Conservation (phyloP, 768 basidiomycete genomes). For the Lentinula aciculospora region DNA sequence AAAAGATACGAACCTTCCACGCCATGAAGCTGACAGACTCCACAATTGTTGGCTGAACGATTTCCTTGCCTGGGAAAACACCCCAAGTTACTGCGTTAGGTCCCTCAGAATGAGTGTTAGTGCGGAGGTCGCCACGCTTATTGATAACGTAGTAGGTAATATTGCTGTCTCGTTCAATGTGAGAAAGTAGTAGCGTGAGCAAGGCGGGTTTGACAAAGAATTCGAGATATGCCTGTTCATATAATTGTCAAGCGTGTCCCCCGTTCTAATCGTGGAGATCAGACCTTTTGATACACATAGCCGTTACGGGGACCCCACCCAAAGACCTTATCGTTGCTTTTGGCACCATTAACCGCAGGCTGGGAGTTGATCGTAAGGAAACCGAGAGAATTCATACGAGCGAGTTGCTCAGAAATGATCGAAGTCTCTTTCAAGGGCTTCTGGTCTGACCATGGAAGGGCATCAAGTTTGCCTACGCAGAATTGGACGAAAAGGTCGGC, state of each 20-base stretch:
- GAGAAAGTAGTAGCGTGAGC: slow-evolving; percentile 63
- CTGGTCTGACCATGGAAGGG: slow-evolving; percentile 94
- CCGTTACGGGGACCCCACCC: slow-evolving; percentile 96
- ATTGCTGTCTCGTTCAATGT: slow-evolving; percentile 81
- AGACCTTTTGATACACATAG: slow-evolving; percentile 92
- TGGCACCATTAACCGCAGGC: slow-evolving; percentile 87
- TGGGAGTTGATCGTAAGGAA: slow-evolving; percentile 98
- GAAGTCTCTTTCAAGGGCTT: slow-evolving; percentile 80
- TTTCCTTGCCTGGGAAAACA: slow-evolving; percentile 95
- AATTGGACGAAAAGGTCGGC: slow-evolving; percentile 75
- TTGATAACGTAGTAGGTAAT: slow-evolving; percentile 98
- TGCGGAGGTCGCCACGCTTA: slow-evolving; percentile 88
- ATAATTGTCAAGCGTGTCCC: background rate
- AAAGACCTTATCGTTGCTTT: slow-evolving; percentile 77
- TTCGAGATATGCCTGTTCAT: slow-evolving; percentile 81
- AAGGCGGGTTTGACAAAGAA: slow-evolving; percentile 84
- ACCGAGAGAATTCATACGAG: slow-evolving; percentile 83
- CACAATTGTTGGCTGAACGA: slow-evolving; percentile 93
- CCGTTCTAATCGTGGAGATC: slow-evolving; percentile 5
- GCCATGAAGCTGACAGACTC: slow-evolving; percentile 98
- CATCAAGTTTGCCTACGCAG: slow-evolving; percentile 65
- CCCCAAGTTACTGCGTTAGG: slow-evolving; percentile 99
- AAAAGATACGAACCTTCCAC: slow-evolving; percentile 67
- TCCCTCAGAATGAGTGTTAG: slow-evolving; percentile 92
- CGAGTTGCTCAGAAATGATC: slow-evolving; percentile 71